These are phyloP conservation scores for Ceratocystis huliohia DNA, from an alignment of 2,329 filamentous ascomycete species.

Conservation along the genomic window DNA sequence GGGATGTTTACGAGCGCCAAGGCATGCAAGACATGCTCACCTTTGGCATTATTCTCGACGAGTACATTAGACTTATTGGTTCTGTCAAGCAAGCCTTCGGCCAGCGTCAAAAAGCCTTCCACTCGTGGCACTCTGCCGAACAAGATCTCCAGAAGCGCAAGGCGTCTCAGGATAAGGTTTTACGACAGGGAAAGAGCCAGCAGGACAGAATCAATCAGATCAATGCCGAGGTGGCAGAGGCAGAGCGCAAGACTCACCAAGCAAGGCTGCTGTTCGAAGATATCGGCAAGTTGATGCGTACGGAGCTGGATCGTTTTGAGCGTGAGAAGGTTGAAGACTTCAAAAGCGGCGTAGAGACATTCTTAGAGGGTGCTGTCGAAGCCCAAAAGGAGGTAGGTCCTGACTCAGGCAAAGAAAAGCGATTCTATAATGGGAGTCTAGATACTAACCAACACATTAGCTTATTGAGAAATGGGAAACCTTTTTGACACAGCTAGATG, in stretches of 20 bases:
- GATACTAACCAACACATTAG: conserved; percentile 26
- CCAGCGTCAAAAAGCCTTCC: conserved; percentile 89
- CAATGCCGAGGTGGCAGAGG: conserved; percentile 85
- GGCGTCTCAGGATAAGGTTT: conserved; percentile 79
- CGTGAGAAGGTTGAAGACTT: conserved; percentile 98
- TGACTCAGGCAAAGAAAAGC: neutral
- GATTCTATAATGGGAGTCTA: too few species aligned
- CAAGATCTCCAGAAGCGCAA: conserved; percentile 84
- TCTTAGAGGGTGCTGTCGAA: conserved; percentile 90
- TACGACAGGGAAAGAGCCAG: conserved; percentile 87
- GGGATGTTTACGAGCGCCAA: conserved; percentile 90
- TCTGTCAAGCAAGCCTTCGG: conserved; percentile 87
- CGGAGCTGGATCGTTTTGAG: conserved; percentile 87
- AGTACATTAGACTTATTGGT: conserved; percentile 92
- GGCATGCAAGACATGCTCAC: conserved; percentile 95
- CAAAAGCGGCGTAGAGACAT: conserved; percentile 95
- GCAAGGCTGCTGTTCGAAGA: conserved; percentile 85
- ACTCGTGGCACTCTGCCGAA: conserved; percentile 86
- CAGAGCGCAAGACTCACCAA: conserved; percentile 85
- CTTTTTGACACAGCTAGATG: conserved; percentile 89
- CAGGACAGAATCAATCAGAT: conserved; percentile 90
- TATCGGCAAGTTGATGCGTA: conserved; percentile 87
- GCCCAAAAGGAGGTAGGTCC: conserved; percentile 85
- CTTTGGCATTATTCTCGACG: conserved; percentile 92
- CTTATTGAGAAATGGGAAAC: conserved; percentile 92